Evolutionary conservation across 129 eudicot species (phyloP), one percentile per base, ranked within the genome.

Genomic region (Chrysanthemum lavandulifolium): DNA sequence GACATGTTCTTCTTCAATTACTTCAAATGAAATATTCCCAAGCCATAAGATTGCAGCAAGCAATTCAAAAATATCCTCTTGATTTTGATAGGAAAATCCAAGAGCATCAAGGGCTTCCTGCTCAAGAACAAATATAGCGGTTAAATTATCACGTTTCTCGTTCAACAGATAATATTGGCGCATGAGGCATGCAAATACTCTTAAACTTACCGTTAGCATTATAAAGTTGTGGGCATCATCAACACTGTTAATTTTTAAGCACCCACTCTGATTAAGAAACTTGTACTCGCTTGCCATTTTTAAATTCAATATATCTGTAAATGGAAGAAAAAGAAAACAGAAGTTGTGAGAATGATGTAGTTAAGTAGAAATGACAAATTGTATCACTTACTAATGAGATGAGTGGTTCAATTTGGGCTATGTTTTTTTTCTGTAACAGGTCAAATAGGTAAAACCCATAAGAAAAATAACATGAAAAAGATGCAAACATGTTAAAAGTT

Each of bases 1-100:
- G 16, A 83, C 79, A 47, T 86, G 84, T 76, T 85, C 93, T 78
- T 86, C 82, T 73, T 85, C 88, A 78, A 63, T 67, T 18, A 82
- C 88, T 65, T 76, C 76, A 77, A 95, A 88, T 13, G 90, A 73
- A 75, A 95, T 86, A 85, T 95, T 95, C 67, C 99, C 97, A 21
- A 95, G 80, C 99, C 99, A 95, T 73, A 95, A 80, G 21, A 95
- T 86, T 15, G 97, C 97, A 58, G 96, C 86, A 70, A 95, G 84
- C 88, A 88, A 82, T 82, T 87, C 88, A 71, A 91, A 88, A 54
- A 81, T 81, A 51, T 79, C 72, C 61, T 90, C 96, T 78, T 86
- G 97, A 67, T 85, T 91, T 48, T 86, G 87, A 15, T 77, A 69
- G 51, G 82, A 43, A 61, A 95, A 83, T 50, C 67, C 82, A 53